Base-by-base conservation (phyloP, 148 eudicot genomes). In the Rhododendron griersonianum region DNA sequence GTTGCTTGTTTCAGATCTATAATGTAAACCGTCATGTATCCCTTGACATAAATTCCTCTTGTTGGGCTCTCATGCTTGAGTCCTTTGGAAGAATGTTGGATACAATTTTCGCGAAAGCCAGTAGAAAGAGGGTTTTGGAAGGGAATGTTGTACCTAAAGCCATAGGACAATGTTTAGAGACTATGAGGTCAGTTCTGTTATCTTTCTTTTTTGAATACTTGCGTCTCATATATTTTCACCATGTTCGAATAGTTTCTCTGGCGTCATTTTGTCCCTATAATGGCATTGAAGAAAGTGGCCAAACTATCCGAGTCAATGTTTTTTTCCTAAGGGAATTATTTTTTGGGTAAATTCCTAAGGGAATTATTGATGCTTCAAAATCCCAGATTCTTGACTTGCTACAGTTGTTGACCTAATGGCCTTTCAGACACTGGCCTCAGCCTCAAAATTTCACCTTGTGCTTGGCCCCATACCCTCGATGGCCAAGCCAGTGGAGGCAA, bases 141-240 rank as follows among this genome's bases (percentile, higher is more conserved):
- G 93, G 86, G 85, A 85, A 90, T 89, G 90, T 82, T 81, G 86
- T 86, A 48, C 78, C 91, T 81, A 90, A 85, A 89, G 94, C 96
- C 86, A 83, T 90, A n/a, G 90, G 87, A 83, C 91, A 92, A 57
- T 95, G 96, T 86, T 88, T 95, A 80, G 98, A 95, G 86, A 90
- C 92, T 53, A 57, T 87, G 69, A 92, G 98, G 99, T 94, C 85
- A 78, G 85, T 81, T 63, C 33, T 81, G 57, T 80, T n/a, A 19
- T 82, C 18, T 18, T 80, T 63, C 61, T 81, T 45, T 59, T 15
- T 15, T 80, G 48, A 23, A 6, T 21, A 37, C 37, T 30, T 23
- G 53, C 25, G 5, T 59, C 30, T 77, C 44, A 25, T 28, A 28
- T 37, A 3, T 48, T 83, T 73, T 6, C 8, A 1, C 39, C 19